Conservation (phyloP, 2,329 filamentous ascomycete genomes). For the Colletotrichum sp. region DNA sequence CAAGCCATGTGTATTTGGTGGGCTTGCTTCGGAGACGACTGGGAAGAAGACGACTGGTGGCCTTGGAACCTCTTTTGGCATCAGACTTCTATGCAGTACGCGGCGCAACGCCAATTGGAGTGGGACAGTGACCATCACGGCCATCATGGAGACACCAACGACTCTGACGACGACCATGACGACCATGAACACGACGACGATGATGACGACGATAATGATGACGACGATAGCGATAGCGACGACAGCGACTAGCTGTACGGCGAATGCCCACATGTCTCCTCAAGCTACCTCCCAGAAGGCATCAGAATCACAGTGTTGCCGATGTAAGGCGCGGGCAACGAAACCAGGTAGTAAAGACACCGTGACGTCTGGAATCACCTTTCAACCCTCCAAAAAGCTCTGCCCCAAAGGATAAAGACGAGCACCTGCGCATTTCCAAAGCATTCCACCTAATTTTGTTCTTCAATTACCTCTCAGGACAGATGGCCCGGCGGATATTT, state of each 20-base stretch:
- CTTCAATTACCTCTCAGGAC: neutral
- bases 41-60: neutral
- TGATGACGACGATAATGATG: fast-evolving
- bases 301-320: neutral
- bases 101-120: neutral
- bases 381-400: neutral
- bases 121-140: neutral
- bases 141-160: neutral
- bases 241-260: neutral
- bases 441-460: neutral
- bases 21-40: neutral
- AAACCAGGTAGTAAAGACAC: fast-evolving
- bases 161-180: neutral
- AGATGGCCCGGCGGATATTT: neutral
- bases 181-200: neutral
- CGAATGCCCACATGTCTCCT: neutral
- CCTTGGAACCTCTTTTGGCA: neutral
- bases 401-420: neutral
- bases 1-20: neutral
- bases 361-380: neutral
- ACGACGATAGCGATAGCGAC: neutral
- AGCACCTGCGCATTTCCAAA: neutral
- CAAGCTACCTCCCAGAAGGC: neutral
- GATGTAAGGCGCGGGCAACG: neutral
- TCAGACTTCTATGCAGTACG: neutral